Base-by-base conservation (phyloP, 1,139 yeast species). In the Scheffersomyces stambukii region DNA sequence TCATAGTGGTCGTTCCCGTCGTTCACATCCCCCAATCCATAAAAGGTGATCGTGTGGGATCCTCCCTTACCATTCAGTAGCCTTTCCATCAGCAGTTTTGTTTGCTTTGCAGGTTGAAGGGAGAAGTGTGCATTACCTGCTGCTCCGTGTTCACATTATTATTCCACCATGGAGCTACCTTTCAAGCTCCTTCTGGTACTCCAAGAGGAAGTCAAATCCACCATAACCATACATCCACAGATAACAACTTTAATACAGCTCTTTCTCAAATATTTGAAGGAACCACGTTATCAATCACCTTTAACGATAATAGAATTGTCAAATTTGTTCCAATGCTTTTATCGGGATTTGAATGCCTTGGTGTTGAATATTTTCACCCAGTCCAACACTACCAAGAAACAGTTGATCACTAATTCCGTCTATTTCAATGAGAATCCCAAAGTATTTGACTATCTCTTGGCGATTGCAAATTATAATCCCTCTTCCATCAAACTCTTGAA, bases 201-300 rank as follows among this genome's bases (percentile, higher is more conserved):
- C 21, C 38, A 35, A 23, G 38, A 37, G n/a, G 44, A 40, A 25
- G 40, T 40, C 12, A 31, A 29, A 18, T 10, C 31, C 3, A 32
- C 29, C 19, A 21, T 38, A 14, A 19, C 26, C 3, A 28, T 40
- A 13, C 41, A 40, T 24, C 40, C 38, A 3, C 41, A 38, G 16
- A 31, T 40, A 11, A 13, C 30, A 6, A 29, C 29, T 7, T 38
- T 34, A 26, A 40, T 29, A 16, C 40, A 26, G 19, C 54, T 53
- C 10, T 66, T 66, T 30, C 40, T 60, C 18, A 50, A 48, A 33
- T 65, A 64, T 35, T 51, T 66, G 31, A 61, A 60, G 36, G 72
- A 66, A 38, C 73, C 73, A 4, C 50, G 72, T 14, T 66, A 55
- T 38, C 71, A 60, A 41, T 46, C 62, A 12, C 73, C 73, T 2